These are phyloP conservation scores for Penstemon davidsonii DNA, from an alignment of 257 asterid species.

Conservation along the genomic window DNA sequence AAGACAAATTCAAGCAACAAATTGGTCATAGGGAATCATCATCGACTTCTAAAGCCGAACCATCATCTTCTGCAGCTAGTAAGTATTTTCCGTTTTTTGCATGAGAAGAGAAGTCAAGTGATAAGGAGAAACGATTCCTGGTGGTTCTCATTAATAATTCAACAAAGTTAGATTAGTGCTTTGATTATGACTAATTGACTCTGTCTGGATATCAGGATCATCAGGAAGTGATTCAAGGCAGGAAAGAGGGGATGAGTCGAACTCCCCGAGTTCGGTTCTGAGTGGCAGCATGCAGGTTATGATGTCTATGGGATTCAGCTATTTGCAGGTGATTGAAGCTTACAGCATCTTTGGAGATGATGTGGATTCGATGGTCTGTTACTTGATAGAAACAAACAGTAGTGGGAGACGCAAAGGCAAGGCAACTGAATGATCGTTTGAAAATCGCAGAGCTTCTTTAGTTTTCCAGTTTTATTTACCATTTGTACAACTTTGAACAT, in stretches of 20 bases:
- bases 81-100: conserved; percentile 36
- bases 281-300: conserved; percentile 76
- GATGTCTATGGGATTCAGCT: conserved; percentile 96
- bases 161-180: background rate
- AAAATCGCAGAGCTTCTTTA: background rate
- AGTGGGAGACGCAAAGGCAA: conserved; percentile 91
- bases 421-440: conserved; percentile 65
- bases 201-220: conserved; percentile 50
- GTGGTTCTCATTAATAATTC: background rate
- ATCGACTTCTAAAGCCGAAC: conserved; percentile 88
- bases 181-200: background rate
- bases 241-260: conserved; percentile 40
- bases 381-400: conserved; percentile 69
- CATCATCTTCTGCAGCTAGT: conserved; percentile 98
- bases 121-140: background rate
- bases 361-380: conserved; percentile 90
- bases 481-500: conserved; percentile 31
- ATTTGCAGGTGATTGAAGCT: conserved; percentile 89
- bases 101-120: background rate
- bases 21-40: conserved; percentile 69
- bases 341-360: conserved; percentile 92
- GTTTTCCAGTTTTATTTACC: conserved; percentile 1
- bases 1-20: conserved; percentile 65
- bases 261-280: conserved; percentile 41
- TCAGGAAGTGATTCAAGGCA: conserved; percentile 47